Evolutionary conservation across 2,329 filamentous ascomycete genomes (phyloP).

Genomic region (Penicillium sp.): DNA sequence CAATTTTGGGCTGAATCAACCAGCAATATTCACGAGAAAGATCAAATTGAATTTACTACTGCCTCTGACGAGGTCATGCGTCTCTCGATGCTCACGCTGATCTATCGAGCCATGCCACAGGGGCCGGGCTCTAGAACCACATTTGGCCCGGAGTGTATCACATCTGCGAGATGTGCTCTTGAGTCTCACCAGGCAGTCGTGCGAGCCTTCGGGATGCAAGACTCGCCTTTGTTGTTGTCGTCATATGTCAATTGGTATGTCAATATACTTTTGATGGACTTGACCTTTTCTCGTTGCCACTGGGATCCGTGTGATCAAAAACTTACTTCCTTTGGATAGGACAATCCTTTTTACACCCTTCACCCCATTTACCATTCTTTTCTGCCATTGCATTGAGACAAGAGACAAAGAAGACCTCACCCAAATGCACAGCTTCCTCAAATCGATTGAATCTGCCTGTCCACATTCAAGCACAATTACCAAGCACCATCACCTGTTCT

Average conservation of each 20-base stretch:
- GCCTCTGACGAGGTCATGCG: constrained; percentile 8
- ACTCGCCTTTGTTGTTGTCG: background rate
- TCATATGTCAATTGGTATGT: constrained; percentile 1
- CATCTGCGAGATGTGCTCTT: background rate
- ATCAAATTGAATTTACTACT: background rate
- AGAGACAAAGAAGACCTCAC: constrained; percentile 50
- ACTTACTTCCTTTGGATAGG: constrained; percentile 9
- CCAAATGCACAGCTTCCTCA: constrained; percentile 7
- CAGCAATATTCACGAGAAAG: background rate
- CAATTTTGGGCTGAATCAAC: background rate
- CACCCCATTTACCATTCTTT: constrained; percentile 43
- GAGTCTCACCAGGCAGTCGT: background rate
- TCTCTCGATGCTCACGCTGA: constrained; percentile 13
- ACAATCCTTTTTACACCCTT: constrained; percentile 37
- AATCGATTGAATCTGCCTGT: constrained; percentile 5
- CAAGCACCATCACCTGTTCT: constrained; percentile 10
- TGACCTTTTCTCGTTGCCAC: background rate
- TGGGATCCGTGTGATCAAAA: background rate
- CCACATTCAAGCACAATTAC: constrained; percentile 5
- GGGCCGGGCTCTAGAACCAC: background rate
- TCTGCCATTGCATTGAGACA: constrained; percentile 49
- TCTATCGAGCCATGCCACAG: constrained; percentile 11
- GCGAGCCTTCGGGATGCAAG: background rate
- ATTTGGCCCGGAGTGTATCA: background rate
- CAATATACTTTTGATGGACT: too few relatives aligned